Conservation (phyloP, 305 asterid genomes). For the Fraxinus sp. region DNA sequence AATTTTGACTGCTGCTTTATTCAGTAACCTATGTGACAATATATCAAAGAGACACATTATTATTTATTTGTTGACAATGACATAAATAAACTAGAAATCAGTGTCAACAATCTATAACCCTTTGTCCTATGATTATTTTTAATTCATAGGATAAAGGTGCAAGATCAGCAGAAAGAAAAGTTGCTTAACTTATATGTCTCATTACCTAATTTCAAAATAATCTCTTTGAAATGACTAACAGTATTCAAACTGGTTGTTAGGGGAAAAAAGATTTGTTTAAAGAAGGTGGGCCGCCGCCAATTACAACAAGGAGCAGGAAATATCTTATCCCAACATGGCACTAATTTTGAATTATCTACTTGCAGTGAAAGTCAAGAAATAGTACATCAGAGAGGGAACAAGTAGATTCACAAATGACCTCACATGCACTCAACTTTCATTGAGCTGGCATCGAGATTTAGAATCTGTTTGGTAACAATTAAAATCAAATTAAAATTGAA, state of each 20-base stretch:
- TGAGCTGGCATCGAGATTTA: background rate
- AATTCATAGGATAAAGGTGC: background rate
- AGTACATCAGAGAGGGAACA: background rate
- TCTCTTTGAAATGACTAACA: too few relatives aligned
- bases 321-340: background rate
- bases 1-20: constrained; percentile 57
- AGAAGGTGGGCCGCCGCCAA: background rate
- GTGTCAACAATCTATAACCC: background rate
- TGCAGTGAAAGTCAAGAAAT: background rate
- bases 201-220: background rate
- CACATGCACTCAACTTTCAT: background rate
- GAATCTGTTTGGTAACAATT: too few relatives aligned
- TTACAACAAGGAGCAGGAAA: background rate
- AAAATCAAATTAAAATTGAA: too few relatives aligned
- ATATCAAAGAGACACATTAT: background rate
- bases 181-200: background rate
- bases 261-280: background rate
- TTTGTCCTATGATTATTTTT: background rate
- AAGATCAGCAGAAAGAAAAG: background rate
- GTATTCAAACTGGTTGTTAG: background rate
- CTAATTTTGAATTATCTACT: background rate
- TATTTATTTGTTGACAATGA: background rate
- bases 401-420: background rate
- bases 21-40: constrained; percentile 48
- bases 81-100: background rate